These are phyloP conservation scores for Cryptosporidium tyzzeri DNA, from an alignment of 169 alveolate genomes.

Conservation along the genomic window DNA sequence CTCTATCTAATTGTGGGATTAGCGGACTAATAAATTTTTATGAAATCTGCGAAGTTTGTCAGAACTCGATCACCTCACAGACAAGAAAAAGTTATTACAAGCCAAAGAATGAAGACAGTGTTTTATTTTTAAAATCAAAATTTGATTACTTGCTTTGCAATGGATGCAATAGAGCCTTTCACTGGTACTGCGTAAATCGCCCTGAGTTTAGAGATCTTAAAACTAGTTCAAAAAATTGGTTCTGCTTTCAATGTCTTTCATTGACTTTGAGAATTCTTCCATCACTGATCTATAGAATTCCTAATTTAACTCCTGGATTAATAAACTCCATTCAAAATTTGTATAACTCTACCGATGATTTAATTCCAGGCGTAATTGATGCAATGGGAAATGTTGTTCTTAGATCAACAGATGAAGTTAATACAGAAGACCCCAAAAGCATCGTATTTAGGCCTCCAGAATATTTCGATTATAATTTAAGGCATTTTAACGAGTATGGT, in stretches of 20 bases:
- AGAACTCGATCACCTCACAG: not conserved
- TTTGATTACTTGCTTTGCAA: slow-evolving; percentile 70
- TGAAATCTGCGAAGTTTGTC: slow-evolving; percentile 70
- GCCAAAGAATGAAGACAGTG: not conserved
- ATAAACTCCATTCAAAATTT: slow-evolving; percentile 2
- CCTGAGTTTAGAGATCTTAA: slow-evolving; percentile 53
- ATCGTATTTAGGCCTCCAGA: slow-evolving; percentile 53
- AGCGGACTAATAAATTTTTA: slow-evolving; percentile 21
- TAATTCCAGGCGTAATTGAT: slow-evolving; percentile 46
- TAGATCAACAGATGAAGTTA: slow-evolving; percentile 57
- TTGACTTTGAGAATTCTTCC: slow-evolving; percentile 57
- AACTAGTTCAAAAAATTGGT: slow-evolving; percentile 35
- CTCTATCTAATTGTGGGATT: not conserved
- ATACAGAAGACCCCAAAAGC: slow-evolving; percentile 4
- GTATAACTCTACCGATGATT: slow-evolving; percentile 1
- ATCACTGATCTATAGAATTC: slow-evolving; percentile 8
- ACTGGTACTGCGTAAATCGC: slow-evolving; percentile 77
- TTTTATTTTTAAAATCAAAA: not conserved
- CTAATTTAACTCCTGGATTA: slow-evolving; percentile 3
- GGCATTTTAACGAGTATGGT: slow-evolving; percentile 33
- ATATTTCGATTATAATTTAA: not conserved
- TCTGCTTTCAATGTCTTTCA: slow-evolving; percentile 57
- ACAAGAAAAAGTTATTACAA: not conserved
- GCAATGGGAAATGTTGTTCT: slow-evolving; percentile 16
- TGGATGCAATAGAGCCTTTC: slow-evolving; percentile 80